phyloP scores from a whole-genome alignment of 2,329 filamentous ascomycete genomes.

The Microsporum canis region DNA sequence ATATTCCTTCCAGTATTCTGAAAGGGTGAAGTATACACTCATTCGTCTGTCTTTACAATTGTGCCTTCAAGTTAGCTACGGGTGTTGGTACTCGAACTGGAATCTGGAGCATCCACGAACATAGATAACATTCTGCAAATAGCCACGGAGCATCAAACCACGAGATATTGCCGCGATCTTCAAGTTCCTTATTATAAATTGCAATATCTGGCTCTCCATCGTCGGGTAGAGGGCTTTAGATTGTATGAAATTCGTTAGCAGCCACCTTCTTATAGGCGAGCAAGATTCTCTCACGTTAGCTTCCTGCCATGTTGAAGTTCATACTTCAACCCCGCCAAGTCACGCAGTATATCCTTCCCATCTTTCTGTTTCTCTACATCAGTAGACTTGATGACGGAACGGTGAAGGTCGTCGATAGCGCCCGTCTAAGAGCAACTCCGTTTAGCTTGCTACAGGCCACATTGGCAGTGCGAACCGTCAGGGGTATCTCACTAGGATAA shows the following conservation, averaged over 20 bases:
- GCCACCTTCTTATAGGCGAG: neutral
- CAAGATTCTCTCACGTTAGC: conserved; percentile 49
- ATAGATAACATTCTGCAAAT: conserved; percentile 88
- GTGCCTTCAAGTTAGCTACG: neutral
- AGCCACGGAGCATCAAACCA: conserved; percentile 88
- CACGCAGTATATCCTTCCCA: conserved; percentile 73
- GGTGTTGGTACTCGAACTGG: neutral
- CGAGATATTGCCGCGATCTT: conserved; percentile 56
- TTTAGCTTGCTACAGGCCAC: neutral
- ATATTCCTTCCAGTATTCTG: conserved; percentile 75
- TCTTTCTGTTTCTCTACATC: conserved; percentile 53
- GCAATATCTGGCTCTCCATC: conserved; percentile 67
- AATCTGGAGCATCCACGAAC: conserved; percentile 19
- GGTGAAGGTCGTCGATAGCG: conserved; percentile 89
- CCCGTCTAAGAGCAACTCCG: conserved; percentile 53
- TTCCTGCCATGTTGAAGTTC: conserved; percentile 82
- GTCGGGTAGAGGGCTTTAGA: conserved; percentile 55
- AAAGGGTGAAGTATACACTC: conserved; percentile 63
- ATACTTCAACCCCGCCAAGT: conserved; percentile 77
- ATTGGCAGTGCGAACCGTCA: neutral
- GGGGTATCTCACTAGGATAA: conserved; percentile 62
- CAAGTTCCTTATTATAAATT: conserved; percentile 76
- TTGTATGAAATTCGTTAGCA: neutral
- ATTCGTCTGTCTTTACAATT: conserved; percentile 52
- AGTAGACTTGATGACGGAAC: conserved; percentile 40